Base-by-base conservation (phyloP, 2,329 filamentous ascomycete species). In the Diaporthe batatas region DNA sequence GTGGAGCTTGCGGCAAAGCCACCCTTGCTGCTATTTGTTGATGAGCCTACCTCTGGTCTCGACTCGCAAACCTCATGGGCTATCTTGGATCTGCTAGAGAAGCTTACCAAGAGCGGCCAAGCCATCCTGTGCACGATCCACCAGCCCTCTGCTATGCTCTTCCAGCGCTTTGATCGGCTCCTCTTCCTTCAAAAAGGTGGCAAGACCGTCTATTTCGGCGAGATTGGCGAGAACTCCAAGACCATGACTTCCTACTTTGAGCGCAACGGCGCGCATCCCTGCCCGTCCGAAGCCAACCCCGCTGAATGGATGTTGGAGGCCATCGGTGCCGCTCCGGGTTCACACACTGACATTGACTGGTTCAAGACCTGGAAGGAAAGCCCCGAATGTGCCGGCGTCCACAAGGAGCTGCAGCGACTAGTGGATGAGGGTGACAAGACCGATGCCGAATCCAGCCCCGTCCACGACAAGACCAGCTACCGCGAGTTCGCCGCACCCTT, bases 1-100 rank as follows among this genome's bases (percentile, higher is more conserved):
- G 95, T 98, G n/a, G 96, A 98, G 81, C 88, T 98, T 32, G 95
- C 94, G 54, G 96, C 96, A 8, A 98, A 96, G 84, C 96, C 96
- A 7, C 91, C 93, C 39, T 86, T 97, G 72, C 87, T 97, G 74
- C 89, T 98, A 58, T 98, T 98, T 84, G 90, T 97, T 39, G 95
- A 98, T 77, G 95, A 98, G 81, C 95, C 95, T 23, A 97, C 95
- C 4, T 97, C 94, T 53, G 95, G 95, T 85, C 90, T 97, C 36
- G 95, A 97, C 81, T 94, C 91, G 78, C 94, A 97, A 82, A 97
- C 94, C 1, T 95, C 94, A 0, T 97, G 94, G 93, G 93, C 94
- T 75, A 97, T 97, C 79, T 87, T 94, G 55, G 91, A 94, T 81
- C 88, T 97, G 25, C 88, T 98, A 59, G 92, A 96, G 81, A 97